These are phyloP conservation scores for Lepidium africanum DNA, from an alignment of 345 rosid species.

Conservation along the genomic window DNA sequence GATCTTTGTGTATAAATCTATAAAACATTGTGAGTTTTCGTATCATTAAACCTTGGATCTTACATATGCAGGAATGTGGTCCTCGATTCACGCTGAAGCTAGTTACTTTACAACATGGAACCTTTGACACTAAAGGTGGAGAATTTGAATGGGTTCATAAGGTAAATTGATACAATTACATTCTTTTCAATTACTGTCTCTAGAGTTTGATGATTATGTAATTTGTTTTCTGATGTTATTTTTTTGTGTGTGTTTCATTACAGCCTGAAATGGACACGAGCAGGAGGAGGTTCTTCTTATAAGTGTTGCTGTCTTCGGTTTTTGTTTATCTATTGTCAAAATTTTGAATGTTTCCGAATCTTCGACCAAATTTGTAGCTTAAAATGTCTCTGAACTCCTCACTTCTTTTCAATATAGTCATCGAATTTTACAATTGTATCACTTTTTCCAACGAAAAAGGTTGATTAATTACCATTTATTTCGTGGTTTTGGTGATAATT, in stretches of 20 bases:
- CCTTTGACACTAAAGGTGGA: constrained; percentile 75
- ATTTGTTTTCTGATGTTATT: background rate
- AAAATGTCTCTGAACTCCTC: background rate
- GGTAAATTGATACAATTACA: constrained; percentile 30
- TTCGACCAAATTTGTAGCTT: background rate
- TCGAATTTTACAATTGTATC: background rate
- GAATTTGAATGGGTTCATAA: constrained; percentile 98
- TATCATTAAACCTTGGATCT: background rate
- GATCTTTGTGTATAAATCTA: background rate
- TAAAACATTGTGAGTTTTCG: background rate
- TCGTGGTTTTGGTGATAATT: no score
- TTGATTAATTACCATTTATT: no score
- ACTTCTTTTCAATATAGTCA: background rate
- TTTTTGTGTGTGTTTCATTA: background rate
- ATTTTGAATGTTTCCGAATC: background rate
- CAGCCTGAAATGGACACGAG: constrained; percentile 97
- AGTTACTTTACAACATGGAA: constrained; percentile 77
- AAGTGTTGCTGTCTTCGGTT: constrained; percentile 8
- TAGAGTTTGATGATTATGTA: background rate
- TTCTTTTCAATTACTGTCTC: background rate
- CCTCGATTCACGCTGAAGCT: constrained; percentile 85
- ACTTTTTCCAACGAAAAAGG: background rate
- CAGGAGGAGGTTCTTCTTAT: constrained; percentile 91
- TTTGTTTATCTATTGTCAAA: background rate
- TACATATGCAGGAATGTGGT: constrained; percentile 61